These are phyloP conservation scores for Mycena pura DNA, from an alignment of 768 basidiomycete genomes.

Conservation along the genomic window DNA sequence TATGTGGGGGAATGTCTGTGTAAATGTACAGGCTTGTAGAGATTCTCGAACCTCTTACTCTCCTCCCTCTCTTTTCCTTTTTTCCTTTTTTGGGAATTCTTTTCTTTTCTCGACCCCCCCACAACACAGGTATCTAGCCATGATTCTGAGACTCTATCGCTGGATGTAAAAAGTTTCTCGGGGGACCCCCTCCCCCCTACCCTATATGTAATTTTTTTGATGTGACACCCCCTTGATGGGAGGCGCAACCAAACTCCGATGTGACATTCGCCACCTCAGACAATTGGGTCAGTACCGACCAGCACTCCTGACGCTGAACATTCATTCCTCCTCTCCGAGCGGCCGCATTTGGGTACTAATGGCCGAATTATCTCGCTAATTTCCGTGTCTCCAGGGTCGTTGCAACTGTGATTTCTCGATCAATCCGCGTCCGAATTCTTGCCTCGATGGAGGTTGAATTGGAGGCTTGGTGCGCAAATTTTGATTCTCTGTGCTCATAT, in stretches of 20 bases:
- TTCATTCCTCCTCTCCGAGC: not conserved
- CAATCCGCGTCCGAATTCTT: slow-evolving; percentile 4
- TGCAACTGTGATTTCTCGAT: slow-evolving; percentile 14
- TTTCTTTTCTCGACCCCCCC: too few relatives aligned
- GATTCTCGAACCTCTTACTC: too few relatives aligned
- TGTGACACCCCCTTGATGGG: too few relatives aligned
- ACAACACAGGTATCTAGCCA: too few relatives aligned
- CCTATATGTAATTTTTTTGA: too few relatives aligned
- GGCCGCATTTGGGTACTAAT: slow-evolving; percentile 11
- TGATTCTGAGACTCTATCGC: too few relatives aligned
- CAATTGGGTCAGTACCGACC: slow-evolving; percentile 2
- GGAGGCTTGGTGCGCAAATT: slow-evolving; percentile 8
- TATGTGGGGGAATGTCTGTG: too few relatives aligned
- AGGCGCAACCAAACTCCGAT: slow-evolving; percentile 3
- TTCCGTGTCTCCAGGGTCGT: not conserved
- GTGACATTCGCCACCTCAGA: not conserved
- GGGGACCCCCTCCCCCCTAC: too few relatives aligned
- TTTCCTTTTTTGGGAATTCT: too few relatives aligned
- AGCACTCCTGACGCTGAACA: not conserved
- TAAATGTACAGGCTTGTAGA: too few relatives aligned
- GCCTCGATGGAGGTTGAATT: slow-evolving; percentile 11
- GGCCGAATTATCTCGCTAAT: not conserved
- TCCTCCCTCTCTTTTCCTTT: too few relatives aligned
- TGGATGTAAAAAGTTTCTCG: too few relatives aligned
- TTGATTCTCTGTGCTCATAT: not conserved